phyloP scores from a whole-genome alignment of 1,139 yeast species.

The Scheffersomyces segobiensis region DNA sequence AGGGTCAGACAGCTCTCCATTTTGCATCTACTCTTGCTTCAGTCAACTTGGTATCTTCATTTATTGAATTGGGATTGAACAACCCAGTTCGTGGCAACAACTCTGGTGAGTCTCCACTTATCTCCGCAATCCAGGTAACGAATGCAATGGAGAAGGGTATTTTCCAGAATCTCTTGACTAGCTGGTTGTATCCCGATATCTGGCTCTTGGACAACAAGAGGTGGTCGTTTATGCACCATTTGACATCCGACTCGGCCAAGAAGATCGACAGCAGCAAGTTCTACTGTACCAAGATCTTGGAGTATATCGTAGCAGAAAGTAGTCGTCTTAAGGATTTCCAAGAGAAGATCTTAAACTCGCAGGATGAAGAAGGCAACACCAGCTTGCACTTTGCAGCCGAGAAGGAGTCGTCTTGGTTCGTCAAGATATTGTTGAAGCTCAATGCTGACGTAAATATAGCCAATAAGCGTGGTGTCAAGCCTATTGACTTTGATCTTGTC shows the following conservation, averaged over 20 bases:
- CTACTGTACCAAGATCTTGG: slow-evolving; percentile 74
- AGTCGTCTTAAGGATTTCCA: slow-evolving; percentile 62
- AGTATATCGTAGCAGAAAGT: slow-evolving; percentile 67
- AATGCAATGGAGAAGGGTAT: slow-evolving; percentile 49
- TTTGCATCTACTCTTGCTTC: slow-evolving; percentile 49
- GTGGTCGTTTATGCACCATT: slow-evolving; percentile 39
- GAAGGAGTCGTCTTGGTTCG: slow-evolving; percentile 78
- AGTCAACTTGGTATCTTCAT: slow-evolving; percentile 34
- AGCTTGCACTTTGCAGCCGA: slow-evolving; percentile 89
- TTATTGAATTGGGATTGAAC: slow-evolving; percentile 36
- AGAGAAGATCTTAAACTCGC: slow-evolving; percentile 66
- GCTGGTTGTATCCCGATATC: slow-evolving; percentile 41
- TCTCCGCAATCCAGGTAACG: slow-evolving; percentile 44
- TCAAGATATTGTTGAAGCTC: slow-evolving; percentile 76
- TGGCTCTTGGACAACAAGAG: slow-evolving; percentile 37
- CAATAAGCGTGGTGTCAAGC: slow-evolving; percentile 83
- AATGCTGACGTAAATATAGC: slow-evolving; percentile 82
- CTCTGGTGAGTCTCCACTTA: slow-evolving; percentile 43
- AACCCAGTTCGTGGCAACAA: slow-evolving; percentile 45
- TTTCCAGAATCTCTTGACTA: slow-evolving; percentile 30
- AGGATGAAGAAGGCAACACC: slow-evolving; percentile 81
- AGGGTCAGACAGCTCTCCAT: slow-evolving; percentile 48
- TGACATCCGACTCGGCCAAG: slow-evolving; percentile 28
- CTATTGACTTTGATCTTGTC: slow-evolving; percentile 80
- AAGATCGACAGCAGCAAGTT: slow-evolving; percentile 50